Evolutionary conservation across 352 stramenopile species (phyloP), one percentile per base, ranked within the genome.

Genomic region (Phytophthora palmivora): DNA sequence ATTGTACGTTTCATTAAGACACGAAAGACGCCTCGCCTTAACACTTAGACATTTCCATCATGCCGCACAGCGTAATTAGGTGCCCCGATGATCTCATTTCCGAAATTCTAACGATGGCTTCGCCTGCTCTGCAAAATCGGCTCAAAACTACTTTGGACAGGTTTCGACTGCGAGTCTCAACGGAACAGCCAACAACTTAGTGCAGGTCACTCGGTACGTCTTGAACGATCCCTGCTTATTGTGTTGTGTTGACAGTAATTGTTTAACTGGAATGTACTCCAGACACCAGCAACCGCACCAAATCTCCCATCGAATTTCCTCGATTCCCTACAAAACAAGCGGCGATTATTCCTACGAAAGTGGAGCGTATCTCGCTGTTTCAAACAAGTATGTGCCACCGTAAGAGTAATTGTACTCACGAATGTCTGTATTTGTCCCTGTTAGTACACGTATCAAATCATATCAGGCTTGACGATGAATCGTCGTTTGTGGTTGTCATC

Each of bases 271-370:
- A 42, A 42, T 8, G 14, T 58, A 14, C 6, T 57, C 5, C 16
- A 77, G 64, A 10, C 58, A 64, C n/a, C 69, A 74, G n/a, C n/a
- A 19, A 28, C 24, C 6, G 24, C 24, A 28, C 24, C 58, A 67
- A 42, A 32, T 28, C 24, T 28, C 53, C 1, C 21, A 67, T n/a
- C 52, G 77, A 47, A 45, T 66, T 2, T 41, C 58, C 0, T 44
- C 47, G 26, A n/a, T 41, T 28, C 50, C 49, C 22, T 92, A 88
- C 77, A 92, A 91, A 67, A 91, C 86, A 21, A 92, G 82, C 46
- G 86, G 86, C 10, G 80, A 82, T 28, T 92, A 90, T 44, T 87
- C 82, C n/a, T 68, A 68, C 28, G 77, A 82, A 36, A 73, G 66
- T 38, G 70, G 64, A 45, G 55, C 52, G 22, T 71, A 85, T 26